A percentile compares a stretch with the other conserved stretches of the same genome.
Conservation (phyloP, 129 eudicot species). For the Glebionis coronaria region DNA sequence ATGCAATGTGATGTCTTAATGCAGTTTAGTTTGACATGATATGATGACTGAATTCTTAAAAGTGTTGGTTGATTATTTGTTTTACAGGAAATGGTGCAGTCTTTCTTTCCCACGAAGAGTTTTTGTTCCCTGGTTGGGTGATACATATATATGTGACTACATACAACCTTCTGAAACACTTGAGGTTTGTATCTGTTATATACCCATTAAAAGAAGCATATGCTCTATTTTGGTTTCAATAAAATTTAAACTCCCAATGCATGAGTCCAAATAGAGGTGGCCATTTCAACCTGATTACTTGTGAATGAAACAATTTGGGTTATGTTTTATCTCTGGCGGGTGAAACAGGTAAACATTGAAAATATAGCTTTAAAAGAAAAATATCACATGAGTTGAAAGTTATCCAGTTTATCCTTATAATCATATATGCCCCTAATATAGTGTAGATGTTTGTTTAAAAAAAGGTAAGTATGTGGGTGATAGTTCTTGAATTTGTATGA, state of each 20-base stretch:
- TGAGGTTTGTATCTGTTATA: slow-evolving; percentile 53
- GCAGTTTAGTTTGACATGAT: not conserved
- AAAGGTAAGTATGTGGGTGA: too few species aligned
- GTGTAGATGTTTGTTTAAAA: too few species aligned
- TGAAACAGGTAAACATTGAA: too few species aligned
- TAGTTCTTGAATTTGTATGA: too few species aligned
- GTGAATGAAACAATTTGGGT: not conserved
- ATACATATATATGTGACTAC: slow-evolving; percentile 79
- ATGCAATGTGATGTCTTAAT: slow-evolving; percentile 8
- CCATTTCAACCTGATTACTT: not conserved
- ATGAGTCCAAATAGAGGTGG: not conserved
- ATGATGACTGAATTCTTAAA: slow-evolving; percentile 3
- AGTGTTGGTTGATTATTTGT: slow-evolving; percentile 13
- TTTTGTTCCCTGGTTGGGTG: slow-evolving; percentile 88
- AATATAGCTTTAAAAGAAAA: too few species aligned
- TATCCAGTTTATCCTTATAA: too few species aligned
- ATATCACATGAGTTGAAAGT: too few species aligned
- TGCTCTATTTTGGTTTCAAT: slow-evolving; percentile 12
- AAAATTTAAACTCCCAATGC: not conserved
- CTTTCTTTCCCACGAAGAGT: slow-evolving; percentile 86
- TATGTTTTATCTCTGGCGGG: not conserved
- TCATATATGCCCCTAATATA: too few species aligned
- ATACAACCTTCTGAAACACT: slow-evolving; percentile 79
- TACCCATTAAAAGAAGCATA: not conserved
- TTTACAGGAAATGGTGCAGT: slow-evolving; percentile 56